Conservation (phyloP, 1,139 yeast genomes). For the Casaregolazyma lundiana region DNA sequence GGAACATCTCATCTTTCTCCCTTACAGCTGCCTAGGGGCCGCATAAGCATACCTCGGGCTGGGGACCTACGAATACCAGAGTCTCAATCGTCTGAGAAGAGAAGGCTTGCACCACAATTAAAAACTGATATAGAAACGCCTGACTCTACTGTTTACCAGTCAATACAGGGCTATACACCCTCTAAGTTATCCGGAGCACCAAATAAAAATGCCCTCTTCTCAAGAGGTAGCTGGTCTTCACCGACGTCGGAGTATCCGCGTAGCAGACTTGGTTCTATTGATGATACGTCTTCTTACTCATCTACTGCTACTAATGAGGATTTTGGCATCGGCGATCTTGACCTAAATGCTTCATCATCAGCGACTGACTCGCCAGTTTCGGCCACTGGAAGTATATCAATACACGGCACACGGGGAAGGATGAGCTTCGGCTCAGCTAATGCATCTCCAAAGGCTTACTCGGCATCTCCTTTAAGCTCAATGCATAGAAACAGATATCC, state of each 20-base stretch:
- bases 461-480: slow-evolving; percentile 22
- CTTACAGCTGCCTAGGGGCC: not conserved
- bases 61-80: not conserved
- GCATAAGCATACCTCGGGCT: not conserved
- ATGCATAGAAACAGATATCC: slow-evolving; percentile 18
- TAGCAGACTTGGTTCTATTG: not conserved
- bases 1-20: not conserved
- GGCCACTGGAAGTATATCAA: slow-evolving; percentile 4
- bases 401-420: slow-evolving; percentile 16
- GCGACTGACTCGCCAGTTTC: not conserved
- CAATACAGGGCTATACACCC: not conserved
- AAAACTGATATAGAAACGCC: slow-evolving; percentile 12
- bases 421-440: slow-evolving; percentile 20
- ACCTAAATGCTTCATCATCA: slow-evolving; percentile 17
- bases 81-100: not conserved
- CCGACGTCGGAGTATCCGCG: not conserved
- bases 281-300: slow-evolving; percentile 3
- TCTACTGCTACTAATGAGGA: slow-evolving; percentile 5
- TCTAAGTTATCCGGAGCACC: not conserved
- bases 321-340: slow-evolving; percentile 21
- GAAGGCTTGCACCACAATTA: not conserved
- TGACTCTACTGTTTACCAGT: not conserved
- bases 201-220: not conserved
- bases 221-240: not conserved
- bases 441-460: slow-evolving; percentile 11